Evolutionary conservation across 495 filamentous ascomycete genomes (phyloP).

Genomic region (Xylaria bambusicola): DNA sequence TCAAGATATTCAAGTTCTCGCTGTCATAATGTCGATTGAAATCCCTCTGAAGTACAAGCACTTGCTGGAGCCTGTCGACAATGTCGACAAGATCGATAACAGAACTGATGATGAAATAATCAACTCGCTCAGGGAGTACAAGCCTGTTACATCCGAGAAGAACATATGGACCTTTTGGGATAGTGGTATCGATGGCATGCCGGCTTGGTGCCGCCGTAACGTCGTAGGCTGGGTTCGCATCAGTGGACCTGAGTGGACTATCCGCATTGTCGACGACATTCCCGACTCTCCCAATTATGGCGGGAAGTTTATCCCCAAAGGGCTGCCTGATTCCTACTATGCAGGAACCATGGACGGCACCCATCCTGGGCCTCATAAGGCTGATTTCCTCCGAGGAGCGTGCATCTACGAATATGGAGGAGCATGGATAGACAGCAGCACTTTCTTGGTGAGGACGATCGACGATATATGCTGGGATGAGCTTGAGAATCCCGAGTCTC

Average conservation of each 20-base stretch:
- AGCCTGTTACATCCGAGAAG: slow-evolving; percentile 31
- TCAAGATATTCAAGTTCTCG: too few species aligned
- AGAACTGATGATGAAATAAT: slow-evolving; percentile 12
- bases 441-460: slow-evolving; percentile 25
- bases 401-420: slow-evolving; percentile 30
- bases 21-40: not conserved
- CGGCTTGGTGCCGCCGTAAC: slow-evolving; percentile 33
- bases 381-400: slow-evolving; percentile 35
- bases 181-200: slow-evolving; percentile 28
- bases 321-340: slow-evolving; percentile 28
- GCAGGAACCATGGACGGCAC: slow-evolving; percentile 29
- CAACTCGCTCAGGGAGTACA: not conserved
- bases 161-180: slow-evolving; percentile 39
- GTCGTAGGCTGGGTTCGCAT: slow-evolving; percentile 20
- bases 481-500: slow-evolving; percentile 27
- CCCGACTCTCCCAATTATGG: slow-evolving; percentile 10
- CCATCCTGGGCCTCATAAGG: slow-evolving; percentile 32
- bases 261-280: slow-evolving; percentile 1
- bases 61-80: not conserved
- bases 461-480: slow-evolving; percentile 35
- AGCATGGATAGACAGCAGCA: slow-evolving; percentile 33
- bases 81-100: slow-evolving; percentile 4
- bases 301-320: slow-evolving; percentile 4
- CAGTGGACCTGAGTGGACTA: slow-evolving; percentile 11
- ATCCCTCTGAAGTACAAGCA: slow-evolving; percentile 2